phyloP scores from a whole-genome alignment of 208 protist genomes.

The Naegleria lovaniensis region DNA sequence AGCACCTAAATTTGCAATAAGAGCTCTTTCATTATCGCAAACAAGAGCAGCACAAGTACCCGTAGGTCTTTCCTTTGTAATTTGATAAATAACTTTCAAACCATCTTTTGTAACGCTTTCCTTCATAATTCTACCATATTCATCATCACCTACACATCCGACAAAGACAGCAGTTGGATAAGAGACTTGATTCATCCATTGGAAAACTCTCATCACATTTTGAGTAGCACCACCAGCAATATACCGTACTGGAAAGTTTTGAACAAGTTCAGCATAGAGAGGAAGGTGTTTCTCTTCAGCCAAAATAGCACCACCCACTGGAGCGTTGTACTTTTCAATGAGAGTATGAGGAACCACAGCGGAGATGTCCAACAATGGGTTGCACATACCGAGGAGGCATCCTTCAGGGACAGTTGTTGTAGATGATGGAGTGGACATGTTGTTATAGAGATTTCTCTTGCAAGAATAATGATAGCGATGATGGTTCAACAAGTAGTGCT shows the following conservation, averaged over 20 bases:
- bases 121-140: conserved; percentile 74
- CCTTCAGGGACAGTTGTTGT: background rate
- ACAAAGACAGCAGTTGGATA: conserved; percentile 33
- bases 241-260: conserved; percentile 72
- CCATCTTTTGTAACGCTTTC: conserved; percentile 73
- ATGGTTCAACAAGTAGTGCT: no score
- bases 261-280: conserved; percentile 77
- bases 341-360: conserved; percentile 76
- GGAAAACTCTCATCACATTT: conserved; percentile 90
- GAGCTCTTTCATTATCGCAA: conserved; percentile 77
- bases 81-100: conserved; percentile 67
- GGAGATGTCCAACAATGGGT: conserved; percentile 96
- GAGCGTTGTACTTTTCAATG: conserved; percentile 79
- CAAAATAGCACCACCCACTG: conserved; percentile 65
- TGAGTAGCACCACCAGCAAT: conserved; percentile 93
- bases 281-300: conserved; percentile 81
- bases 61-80: conserved; percentile 68
- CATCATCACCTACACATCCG: conserved; percentile 90
- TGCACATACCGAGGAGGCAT: conserved; percentile 72
- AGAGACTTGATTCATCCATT: conserved; percentile 73
- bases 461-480: no score
- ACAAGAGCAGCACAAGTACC: conserved; percentile 95
- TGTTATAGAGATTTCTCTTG: no score
- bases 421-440: no score
- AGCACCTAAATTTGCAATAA: conserved; percentile 92